Conservation (phyloP, 768 basidiomycete species). For the Pleurotus giganteus region DNA sequence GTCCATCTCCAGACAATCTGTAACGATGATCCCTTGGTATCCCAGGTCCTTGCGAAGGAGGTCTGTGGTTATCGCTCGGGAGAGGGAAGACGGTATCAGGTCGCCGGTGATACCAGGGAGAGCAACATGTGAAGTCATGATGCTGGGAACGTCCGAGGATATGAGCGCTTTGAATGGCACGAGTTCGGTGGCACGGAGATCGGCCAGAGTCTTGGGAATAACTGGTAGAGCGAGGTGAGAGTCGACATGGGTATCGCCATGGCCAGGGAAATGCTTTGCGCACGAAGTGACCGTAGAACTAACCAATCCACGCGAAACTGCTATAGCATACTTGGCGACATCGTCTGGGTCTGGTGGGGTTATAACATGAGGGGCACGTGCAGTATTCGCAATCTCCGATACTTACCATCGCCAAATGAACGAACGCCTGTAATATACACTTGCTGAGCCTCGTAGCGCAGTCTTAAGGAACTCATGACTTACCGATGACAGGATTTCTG, state of each 20-base stretch:
- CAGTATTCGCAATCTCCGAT: neutral
- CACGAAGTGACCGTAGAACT: constrained; percentile 53
- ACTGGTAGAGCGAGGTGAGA: constrained; percentile 66
- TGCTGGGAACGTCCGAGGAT: constrained; percentile 40
- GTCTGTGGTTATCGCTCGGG: constrained; percentile 46
- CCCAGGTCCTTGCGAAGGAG: constrained; percentile 50
- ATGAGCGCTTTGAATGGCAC: constrained; percentile 55
- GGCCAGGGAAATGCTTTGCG: constrained; percentile 73
- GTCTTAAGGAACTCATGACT: constrained; percentile 13
- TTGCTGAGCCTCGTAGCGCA: neutral
- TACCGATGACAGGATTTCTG: constrained; percentile 70
- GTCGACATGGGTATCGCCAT: constrained; percentile 71
- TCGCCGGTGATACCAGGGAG: constrained; percentile 54
- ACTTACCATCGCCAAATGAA: constrained; percentile 65
- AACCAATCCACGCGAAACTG: constrained; percentile 47
- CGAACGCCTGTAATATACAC: constrained; percentile 48
- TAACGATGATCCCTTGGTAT: constrained; percentile 62
- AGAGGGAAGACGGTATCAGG: constrained; percentile 60
- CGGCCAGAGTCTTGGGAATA: constrained; percentile 46
- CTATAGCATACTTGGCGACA: constrained; percentile 47
- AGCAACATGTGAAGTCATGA: constrained; percentile 79
- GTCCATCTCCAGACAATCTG: constrained; percentile 78
- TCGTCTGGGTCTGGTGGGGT: constrained; percentile 45
- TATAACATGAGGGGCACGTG: neutral
- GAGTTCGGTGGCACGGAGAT: constrained; percentile 49